Percentiles rank a stretch among this genome's conserved stretches.
Evolutionary conservation across 495 filamentous ascomycete genomes (phyloP).

Genomic region (Hypoxylon intermedium): DNA sequence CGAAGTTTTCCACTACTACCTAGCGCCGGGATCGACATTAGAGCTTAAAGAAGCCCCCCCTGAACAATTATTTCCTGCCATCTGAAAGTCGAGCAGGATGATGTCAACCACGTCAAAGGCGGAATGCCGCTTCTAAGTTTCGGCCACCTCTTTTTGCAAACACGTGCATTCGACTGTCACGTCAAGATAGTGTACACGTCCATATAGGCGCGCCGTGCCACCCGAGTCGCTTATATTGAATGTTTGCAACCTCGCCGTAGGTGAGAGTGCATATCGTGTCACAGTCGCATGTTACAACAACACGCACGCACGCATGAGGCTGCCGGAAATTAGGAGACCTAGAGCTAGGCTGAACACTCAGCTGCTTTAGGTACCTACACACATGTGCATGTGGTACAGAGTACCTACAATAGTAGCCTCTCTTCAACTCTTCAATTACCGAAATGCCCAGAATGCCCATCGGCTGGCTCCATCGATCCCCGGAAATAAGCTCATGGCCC

Average conservation of each 20-base stretch:
- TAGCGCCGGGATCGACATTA: conserved; percentile 33
- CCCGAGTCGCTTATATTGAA: conserved; percentile 1
- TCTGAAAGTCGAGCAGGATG: conserved; percentile 6
- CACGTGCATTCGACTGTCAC: conserved; percentile 1
- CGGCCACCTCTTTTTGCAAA: conserved; percentile 10
- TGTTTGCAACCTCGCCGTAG: neutral
- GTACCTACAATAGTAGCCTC: too few species aligned
- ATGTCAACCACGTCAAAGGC: conserved; percentile 20
- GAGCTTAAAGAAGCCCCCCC: conserved; percentile 17
- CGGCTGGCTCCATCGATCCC: conserved; percentile 13
- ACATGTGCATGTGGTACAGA: too few species aligned
- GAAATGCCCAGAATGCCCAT: conserved; percentile 1
- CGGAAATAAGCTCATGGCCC: conserved; percentile 26
- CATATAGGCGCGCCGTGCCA: conserved; percentile 7
- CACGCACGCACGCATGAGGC: conserved; percentile 12
- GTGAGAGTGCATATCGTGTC: conserved; percentile 8
- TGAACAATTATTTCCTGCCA: conserved; percentile 22
- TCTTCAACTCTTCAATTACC: too few species aligned
- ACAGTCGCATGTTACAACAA: conserved; percentile 20
- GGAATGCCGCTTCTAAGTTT: too few species aligned
- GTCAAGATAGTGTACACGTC: neutral
- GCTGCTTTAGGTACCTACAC: too few species aligned
- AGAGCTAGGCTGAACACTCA: conserved; percentile 2
- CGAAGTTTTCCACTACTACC: neutral
- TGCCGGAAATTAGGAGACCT: conserved; percentile 24